These are phyloP conservation scores for Pseudogymnoascus sp. DNA, from an alignment of 2,329 filamentous ascomycete genomes.

Conservation along the genomic window DNA sequence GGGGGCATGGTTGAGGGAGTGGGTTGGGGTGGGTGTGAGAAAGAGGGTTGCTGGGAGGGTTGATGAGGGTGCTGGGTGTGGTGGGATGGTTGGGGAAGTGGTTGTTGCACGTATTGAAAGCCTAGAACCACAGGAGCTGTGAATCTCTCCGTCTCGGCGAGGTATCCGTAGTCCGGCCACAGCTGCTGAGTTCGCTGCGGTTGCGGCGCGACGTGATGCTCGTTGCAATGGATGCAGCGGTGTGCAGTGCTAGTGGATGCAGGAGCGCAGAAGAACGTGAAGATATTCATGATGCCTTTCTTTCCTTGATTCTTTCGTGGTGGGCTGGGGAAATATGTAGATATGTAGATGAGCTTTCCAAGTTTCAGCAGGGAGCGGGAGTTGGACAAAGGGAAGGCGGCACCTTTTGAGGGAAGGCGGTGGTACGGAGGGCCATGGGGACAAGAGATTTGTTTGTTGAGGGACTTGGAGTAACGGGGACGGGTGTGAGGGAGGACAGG, in stretches of 20 bases:
- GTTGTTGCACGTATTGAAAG: background rate
- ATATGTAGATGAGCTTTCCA: background rate
- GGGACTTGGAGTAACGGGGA: background rate
- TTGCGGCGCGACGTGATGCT: background rate
- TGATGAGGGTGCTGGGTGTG: background rate
- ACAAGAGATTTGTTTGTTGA: background rate
- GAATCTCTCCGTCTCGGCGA: background rate
- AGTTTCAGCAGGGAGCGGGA: background rate
- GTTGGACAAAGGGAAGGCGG: background rate
- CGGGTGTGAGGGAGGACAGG: slow-evolving; percentile 2
- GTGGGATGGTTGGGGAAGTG: background rate
- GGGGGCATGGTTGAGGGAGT: background rate
- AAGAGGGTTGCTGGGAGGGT: no score
- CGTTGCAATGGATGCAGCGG: background rate
- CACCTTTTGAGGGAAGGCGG: background rate
- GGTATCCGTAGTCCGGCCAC: background rate
- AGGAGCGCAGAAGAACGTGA: background rate
- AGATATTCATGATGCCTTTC: background rate
- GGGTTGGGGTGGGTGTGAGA: no score
- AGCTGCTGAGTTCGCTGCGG: background rate
- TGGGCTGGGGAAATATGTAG: background rate
- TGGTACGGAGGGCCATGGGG: background rate
- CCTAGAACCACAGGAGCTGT: background rate
- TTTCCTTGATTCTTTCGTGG: background rate
- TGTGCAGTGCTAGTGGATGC: background rate